These are phyloP conservation scores for Cyclotella baltica DNA, from an alignment of 108 stramenopile genomes.

Conservation along the genomic window DNA sequence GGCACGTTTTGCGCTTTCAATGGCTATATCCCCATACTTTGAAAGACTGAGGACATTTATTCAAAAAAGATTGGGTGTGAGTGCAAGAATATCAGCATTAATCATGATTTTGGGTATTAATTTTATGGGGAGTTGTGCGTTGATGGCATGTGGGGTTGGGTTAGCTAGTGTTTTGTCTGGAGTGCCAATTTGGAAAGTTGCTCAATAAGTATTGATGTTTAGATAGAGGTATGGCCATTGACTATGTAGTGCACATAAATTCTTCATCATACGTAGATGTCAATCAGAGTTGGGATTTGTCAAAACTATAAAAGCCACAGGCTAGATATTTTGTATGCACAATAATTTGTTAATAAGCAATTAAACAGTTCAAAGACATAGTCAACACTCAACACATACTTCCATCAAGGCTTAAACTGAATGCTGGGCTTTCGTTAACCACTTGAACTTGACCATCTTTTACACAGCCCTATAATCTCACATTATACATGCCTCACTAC, in stretches of 20 bases:
- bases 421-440: no score
- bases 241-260: no score
- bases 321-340: no score
- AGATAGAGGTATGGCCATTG: neutral
- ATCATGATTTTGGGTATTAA: slow-evolving; percentile 70
- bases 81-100: slow-evolving; percentile 53
- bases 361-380: neutral
- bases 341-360: no score
- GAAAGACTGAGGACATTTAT: slow-evolving; percentile 59
- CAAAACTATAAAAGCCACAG: no score
- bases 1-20: slow-evolving; percentile 67
- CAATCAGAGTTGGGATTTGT: no score
- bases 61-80: slow-evolving; percentile 56
- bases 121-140: slow-evolving; percentile 62
- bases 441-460: neutral
- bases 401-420: no score
- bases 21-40: slow-evolving; percentile 71
- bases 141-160: slow-evolving; percentile 66
- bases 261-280: no score
- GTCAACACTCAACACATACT: neutral
- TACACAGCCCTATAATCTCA: neutral
- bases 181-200: slow-evolving; percentile 61
- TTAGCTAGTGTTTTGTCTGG: slow-evolving; percentile 66
- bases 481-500: neutral
- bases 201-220: neutral